Conservation (phyloP, 139 green algal genomes). For the Monoraphidium neglectum region DNA sequence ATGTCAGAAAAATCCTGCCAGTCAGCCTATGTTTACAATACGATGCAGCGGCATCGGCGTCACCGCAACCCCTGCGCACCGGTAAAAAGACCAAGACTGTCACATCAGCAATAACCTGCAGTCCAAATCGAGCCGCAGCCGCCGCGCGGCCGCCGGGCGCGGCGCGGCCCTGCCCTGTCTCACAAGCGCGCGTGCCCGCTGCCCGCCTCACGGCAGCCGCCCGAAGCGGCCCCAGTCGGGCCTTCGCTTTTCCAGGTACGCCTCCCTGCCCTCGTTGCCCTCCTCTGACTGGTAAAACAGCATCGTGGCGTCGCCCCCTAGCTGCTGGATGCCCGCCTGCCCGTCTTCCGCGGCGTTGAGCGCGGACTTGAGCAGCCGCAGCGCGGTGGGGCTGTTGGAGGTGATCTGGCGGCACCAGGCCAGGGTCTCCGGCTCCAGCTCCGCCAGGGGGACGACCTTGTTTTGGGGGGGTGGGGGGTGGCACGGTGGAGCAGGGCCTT, state of each 20-base stretch:
- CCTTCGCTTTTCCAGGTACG: slow-evolving; percentile 86
- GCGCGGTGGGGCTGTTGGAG: slow-evolving; percentile 90
- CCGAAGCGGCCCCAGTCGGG: slow-evolving; percentile 94
- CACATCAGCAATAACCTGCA: too few species aligned
- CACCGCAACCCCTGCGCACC: too few species aligned
- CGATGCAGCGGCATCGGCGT: too few species aligned
- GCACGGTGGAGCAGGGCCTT: too few species aligned
- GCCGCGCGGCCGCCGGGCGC: too few species aligned
- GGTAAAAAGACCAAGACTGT: too few species aligned
- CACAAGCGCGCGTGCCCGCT: too few species aligned
- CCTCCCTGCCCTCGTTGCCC: slow-evolving; percentile 86
- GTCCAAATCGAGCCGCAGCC: too few species aligned
- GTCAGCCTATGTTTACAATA: too few species aligned
- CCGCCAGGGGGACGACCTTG: slow-evolving; percentile 84
- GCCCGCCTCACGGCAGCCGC: slow-evolving; percentile 70
- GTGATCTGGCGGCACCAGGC: slow-evolving; percentile 96
- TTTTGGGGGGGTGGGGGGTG: too few species aligned
- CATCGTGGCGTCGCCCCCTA: slow-evolving; percentile 94
- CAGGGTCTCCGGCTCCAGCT: slow-evolving; percentile 91
- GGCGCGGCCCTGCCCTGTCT: too few species aligned
- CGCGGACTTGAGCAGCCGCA: slow-evolving; percentile 91
- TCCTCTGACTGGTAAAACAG: slow-evolving; percentile 97
- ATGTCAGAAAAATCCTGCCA: too few species aligned
- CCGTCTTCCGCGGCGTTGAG: slow-evolving; percentile 97
- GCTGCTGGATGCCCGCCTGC: slow-evolving; percentile 91